Evolutionary conservation across 2,329 filamentous ascomycete species (phyloP), one percentile per base, ranked within the genome.

Genomic region (Didymella sp.): DNA sequence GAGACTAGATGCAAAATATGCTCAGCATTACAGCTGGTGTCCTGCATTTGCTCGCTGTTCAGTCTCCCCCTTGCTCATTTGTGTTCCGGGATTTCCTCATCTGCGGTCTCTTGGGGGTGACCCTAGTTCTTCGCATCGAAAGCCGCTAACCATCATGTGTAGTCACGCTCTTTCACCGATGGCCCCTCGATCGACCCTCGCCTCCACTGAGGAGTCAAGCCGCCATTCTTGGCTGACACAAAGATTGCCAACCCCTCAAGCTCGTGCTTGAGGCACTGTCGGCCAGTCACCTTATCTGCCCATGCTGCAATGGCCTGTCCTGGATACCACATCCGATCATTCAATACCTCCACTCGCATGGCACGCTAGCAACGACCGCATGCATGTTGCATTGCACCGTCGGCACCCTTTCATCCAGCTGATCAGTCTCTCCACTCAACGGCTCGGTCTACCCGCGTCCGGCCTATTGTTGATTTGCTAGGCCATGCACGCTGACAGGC

Each of bases 201-300:
- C 60, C 56, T 68, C 58, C 64, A 70, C 62, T 63, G 60, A 57
- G 61, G 57, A 60, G 58, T 54, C 62, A 60, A 67, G 58, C 60
- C 63, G 60, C 63, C 59, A 38, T 58, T 56, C 69, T 70, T 72
- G 67, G 70, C 67, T 73, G 67, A 71, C 70, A 72, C 71, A 59
- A 60, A 61, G 50, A 58, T 58, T 71, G 59, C 66, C 68, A 62
- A 66, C 54, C 69, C 69, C 58, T 67, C 68, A 47, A 60, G 58
- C 56, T 61, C 64, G 56, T 65, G 66, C 58, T 68, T 56, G 65
- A 73, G 66, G 63, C 73, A 74, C 75, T 68, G 63, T 69, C 66
- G 64, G 62, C 78, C 78, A 81, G 79, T 81, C 77, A 80, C 76
- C 77, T 80, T 80, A 80, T 80, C 79, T 71, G 60, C 64, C 59